Percentiles rank a stretch among this genome's conserved stretches.
These are phyloP conservation scores for Ustilago bromivora DNA, from an alignment of 1,284 basidiomycete species.

Conservation along the genomic window DNA sequence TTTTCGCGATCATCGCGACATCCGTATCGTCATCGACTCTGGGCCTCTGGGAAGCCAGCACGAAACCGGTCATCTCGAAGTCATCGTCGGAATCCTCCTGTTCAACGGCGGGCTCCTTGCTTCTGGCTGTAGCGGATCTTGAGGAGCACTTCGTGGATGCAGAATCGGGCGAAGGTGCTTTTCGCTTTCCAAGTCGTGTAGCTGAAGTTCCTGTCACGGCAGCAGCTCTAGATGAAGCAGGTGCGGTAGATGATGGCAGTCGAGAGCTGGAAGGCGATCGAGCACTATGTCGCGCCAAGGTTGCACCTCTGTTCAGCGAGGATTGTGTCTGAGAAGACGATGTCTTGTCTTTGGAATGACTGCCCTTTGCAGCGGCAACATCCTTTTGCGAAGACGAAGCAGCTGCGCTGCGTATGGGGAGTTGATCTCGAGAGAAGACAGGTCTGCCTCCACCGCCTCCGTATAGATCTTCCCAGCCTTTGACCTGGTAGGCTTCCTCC, in stretches of 20 bases:
- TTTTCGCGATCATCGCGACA: conserved; percentile 1
- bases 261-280: conserved; percentile 1
- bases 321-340: background rate
- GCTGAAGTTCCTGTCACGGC: background rate
- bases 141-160: background rate
- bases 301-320: background rate
- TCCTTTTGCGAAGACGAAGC: background rate
- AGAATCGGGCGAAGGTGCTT: conserved; percentile 13
- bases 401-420: background rate
- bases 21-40: background rate
- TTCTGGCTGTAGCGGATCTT: background rate
- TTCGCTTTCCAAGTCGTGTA: conserved; percentile 15
- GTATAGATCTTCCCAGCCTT: conserved; percentile 35
- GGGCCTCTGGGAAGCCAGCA: conserved; percentile 4
- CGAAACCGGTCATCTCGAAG: conserved; percentile 19
- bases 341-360: background rate
- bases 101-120: background rate
- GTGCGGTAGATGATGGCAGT: conserved; percentile 20
- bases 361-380: background rate
- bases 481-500: conserved; percentile 31
- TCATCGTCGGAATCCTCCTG: conserved; percentile 28
- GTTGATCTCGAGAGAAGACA: conserved; percentile 9
- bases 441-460: conserved; percentile 30
- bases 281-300: background rate
- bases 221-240: background rate